Evolutionary conservation across 2,329 filamentous ascomycete genomes (phyloP).

Genomic region (Aureobasidium sp.): DNA sequence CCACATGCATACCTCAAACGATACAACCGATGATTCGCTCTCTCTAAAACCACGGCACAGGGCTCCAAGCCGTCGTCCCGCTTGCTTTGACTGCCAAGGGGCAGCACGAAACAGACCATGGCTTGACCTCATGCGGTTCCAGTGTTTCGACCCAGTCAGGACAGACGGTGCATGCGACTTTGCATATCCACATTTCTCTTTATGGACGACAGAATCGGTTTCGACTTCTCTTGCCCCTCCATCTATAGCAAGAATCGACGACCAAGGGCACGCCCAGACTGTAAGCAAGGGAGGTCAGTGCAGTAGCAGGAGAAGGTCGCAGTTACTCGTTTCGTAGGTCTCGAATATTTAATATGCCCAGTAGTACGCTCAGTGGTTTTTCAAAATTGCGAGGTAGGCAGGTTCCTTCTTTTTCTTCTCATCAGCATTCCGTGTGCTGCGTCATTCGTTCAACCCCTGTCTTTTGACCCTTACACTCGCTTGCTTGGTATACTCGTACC

Average conservation of each 20-base stretch:
- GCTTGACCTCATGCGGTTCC: constrained; percentile 1
- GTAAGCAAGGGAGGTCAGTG: constrained; percentile 8
- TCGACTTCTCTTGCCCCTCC: not conserved
- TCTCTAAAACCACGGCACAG: not conserved
- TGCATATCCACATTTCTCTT: not conserved
- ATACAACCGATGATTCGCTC: not conserved
- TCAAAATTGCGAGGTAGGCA: not conserved
- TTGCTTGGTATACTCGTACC: not conserved
- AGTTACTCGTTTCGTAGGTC: not conserved
- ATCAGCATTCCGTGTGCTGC: not conserved
- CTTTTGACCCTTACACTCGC: not conserved
- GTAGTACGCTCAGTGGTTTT: not conserved
- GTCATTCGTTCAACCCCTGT: not conserved
- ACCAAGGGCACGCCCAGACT: not conserved
- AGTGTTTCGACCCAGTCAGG: constrained; percentile 1
- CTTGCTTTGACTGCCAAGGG: constrained; percentile 8
- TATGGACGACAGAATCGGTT: not conserved
- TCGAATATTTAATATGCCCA: not conserved
- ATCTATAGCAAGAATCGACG: not conserved
- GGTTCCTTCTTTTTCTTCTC: not conserved
- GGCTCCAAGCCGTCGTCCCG: not conserved
- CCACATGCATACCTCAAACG: constrained; percentile 8
- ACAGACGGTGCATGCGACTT: not conserved
- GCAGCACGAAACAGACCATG: constrained; percentile 3
- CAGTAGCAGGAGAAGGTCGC: not conserved